Base-by-base conservation (phyloP, 768 basidiomycete genomes). In the Leccinum variicolor region DNA sequence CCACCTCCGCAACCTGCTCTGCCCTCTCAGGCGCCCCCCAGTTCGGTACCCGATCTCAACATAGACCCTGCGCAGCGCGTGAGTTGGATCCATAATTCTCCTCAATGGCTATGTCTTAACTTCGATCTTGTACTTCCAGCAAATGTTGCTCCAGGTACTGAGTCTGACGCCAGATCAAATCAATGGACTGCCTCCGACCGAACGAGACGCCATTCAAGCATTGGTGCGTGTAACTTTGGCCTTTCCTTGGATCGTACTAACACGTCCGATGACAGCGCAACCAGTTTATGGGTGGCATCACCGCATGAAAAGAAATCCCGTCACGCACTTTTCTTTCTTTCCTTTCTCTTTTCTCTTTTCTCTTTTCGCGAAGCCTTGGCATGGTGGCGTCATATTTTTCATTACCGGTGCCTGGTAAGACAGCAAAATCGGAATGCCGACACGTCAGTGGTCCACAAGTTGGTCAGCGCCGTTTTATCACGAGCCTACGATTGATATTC, bases 71-170 rank as follows among this genome's bases (percentile, higher is more conserved):
- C 75, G 28, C 83, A 88, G 62, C 78, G 83, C 64, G 75, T 81
- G 60, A 56, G 74, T 61, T 23, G 6, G 25, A 31, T 36, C 29
- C 56, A 50, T 48, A 45, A 49, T 71, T 23, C 50, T 33, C 55
- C 9, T 15, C 25, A n/a, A 7, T 4, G 9, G 14, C 34, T 25
- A 25, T n/a, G 5, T 11, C 23, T 17, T 51, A 25, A 48, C 9
- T 19, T 54, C 23, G 39, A 25, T 23, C 4, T 11, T 21, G 34
- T 49, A 34, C 10, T n/a, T 47, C 52, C 64, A 90, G 90, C 80
- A 82, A 33, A 90, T 96, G 86, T 69, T 97, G 53, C 80, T 92
- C 73, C 93, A 94, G 75, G 94, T 98, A 0, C 75, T 98, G 31
- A 82, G 79, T 59, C 72, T 98, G 68, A 87, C 89, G 1, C 85